These are phyloP conservation scores for Akebia trifoliata DNA, from an alignment of 164 flowering plant genomes.

Conservation along the genomic window DNA sequence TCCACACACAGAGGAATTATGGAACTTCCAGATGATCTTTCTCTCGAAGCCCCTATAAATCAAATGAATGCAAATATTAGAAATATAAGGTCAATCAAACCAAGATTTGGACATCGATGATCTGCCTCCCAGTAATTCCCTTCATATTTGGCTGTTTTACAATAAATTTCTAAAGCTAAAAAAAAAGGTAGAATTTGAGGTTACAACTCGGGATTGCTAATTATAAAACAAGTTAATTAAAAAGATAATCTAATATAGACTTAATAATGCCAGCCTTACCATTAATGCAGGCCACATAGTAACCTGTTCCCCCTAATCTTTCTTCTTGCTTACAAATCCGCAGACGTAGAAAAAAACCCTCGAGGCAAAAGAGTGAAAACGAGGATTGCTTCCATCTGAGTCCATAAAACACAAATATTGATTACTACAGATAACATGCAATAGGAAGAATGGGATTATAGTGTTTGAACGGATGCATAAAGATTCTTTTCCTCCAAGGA, in stretches of 20 bases:
- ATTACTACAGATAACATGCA: neutral
- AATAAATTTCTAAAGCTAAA: slow-evolving; percentile 1
- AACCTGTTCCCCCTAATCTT: slow-evolving; percentile 63
- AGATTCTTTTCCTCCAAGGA: neutral
- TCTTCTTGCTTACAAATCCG: slow-evolving; percentile 69
- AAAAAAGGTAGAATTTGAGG: neutral
- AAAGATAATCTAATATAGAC: neutral
- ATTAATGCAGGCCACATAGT: slow-evolving; percentile 64
- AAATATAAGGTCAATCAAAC: neutral
- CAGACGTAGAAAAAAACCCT: slow-evolving; percentile 73
- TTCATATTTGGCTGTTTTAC: neutral
- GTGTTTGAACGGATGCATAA: neutral
- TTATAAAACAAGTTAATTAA: neutral
- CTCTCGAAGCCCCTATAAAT: slow-evolving; percentile 31
- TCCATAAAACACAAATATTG: neutral
- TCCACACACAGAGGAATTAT: slow-evolving; percentile 37
- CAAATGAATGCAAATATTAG: slow-evolving; percentile 5
- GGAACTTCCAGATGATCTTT: slow-evolving; percentile 20
- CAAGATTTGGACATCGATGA: neutral
- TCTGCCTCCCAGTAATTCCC: neutral
- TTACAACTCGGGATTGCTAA: too few species aligned
- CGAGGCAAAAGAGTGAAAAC: slow-evolving; percentile 29
- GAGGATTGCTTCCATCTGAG: slow-evolving; percentile 65
- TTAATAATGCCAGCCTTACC: slow-evolving; percentile 31
- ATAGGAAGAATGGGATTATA: neutral